A percentile compares a stretch with the other conserved stretches of the same genome.
phyloP scores from a whole-genome alignment of 768 basidiomycete genomes.

The Boletus eberwhitei region DNA sequence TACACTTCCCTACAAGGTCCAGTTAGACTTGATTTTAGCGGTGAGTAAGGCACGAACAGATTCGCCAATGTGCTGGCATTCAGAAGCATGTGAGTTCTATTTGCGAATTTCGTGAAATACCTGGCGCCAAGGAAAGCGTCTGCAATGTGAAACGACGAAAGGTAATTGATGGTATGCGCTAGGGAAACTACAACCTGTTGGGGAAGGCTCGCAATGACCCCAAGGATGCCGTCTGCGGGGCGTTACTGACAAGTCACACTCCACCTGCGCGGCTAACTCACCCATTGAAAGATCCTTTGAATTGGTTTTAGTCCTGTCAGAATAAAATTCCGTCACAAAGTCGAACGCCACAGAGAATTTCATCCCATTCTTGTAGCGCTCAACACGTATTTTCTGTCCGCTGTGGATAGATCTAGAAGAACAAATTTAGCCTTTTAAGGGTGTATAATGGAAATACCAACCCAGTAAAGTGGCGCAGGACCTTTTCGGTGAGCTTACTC shows the following conservation, averaged over 20 bases:
- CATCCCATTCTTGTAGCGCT: slow-evolving; percentile 54
- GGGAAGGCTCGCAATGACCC: slow-evolving; percentile 62
- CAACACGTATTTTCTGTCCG: slow-evolving; percentile 53
- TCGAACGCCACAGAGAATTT: slow-evolving; percentile 69
- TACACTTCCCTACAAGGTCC: slow-evolving; percentile 70
- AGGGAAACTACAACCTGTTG: slow-evolving; percentile 67
- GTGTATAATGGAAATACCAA: slow-evolving; percentile 28
- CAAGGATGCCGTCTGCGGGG: slow-evolving; percentile 55
- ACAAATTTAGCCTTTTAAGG: slow-evolving; percentile 8
- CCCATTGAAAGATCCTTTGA: slow-evolving; percentile 36
- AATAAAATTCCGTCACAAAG: slow-evolving; percentile 63
- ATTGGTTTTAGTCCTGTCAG: slow-evolving; percentile 42
- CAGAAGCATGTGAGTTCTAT: slow-evolving; percentile 79
- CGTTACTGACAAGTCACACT: neutral
- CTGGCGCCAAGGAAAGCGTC: slow-evolving; percentile 73
- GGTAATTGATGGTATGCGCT: slow-evolving; percentile 68
- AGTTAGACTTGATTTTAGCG: neutral
- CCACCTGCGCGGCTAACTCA: neutral
- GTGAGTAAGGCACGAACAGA: slow-evolving; percentile 39
- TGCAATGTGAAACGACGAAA: slow-evolving; percentile 71
- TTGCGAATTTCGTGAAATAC: slow-evolving; percentile 78
- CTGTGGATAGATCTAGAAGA: slow-evolving; percentile 35
- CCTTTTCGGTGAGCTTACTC: slow-evolving; percentile 68
- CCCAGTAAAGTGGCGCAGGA: slow-evolving; percentile 72
- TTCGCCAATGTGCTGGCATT: slow-evolving; percentile 86